phyloP scores from a whole-genome alignment of 2,329 filamentous ascomycete species.

The Elsinoe batatas region DNA sequence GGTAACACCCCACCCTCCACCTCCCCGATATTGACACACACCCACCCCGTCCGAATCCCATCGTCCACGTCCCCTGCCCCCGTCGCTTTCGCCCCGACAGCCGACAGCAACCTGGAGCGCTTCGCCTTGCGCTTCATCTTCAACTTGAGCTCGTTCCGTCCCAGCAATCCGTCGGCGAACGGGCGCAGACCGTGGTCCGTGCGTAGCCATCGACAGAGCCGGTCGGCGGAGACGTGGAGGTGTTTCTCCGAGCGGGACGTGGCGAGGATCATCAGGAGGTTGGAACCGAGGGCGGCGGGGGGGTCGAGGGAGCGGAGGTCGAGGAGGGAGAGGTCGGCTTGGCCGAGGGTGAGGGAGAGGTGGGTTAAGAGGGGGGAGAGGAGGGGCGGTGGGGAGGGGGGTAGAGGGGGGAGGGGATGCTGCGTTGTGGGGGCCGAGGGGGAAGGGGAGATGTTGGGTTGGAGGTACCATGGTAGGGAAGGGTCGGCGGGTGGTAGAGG shows the following conservation, averaged over 20 bases:
- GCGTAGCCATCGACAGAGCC: slow-evolving; percentile 78
- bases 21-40: slow-evolving; percentile 80
- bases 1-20: slow-evolving; percentile 59
- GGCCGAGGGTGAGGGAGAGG: slow-evolving; percentile 71
- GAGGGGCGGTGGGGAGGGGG: slow-evolving; percentile 59
- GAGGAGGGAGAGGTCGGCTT: slow-evolving; percentile 70
- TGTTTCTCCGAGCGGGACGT: slow-evolving; percentile 90
- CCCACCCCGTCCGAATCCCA: slow-evolving; percentile 87
- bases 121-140: slow-evolving; percentile 73
- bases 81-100: slow-evolving; percentile 48
- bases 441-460: slow-evolving; percentile 37
- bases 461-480: slow-evolving; percentile 71
- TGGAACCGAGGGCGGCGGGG: slow-evolving; percentile 75
- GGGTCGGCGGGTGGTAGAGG: slow-evolving; percentile 15
- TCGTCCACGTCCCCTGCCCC: slow-evolving; percentile 60
- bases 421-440: slow-evolving; percentile 37
- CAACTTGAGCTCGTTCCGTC: slow-evolving; percentile 81
- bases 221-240: slow-evolving; percentile 79
- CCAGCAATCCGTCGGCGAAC: slow-evolving; percentile 76
- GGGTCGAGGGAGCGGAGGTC: slow-evolving; percentile 80
- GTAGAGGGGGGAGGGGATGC: slow-evolving; percentile 54
- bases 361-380: slow-evolving; percentile 65
- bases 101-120: slow-evolving; percentile 70
- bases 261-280: slow-evolving; percentile 84
- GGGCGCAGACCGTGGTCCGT: slow-evolving; percentile 62